phyloP scores from a whole-genome alignment of 1,139 yeast genomes.

The Tardiomyces depauwii region DNA sequence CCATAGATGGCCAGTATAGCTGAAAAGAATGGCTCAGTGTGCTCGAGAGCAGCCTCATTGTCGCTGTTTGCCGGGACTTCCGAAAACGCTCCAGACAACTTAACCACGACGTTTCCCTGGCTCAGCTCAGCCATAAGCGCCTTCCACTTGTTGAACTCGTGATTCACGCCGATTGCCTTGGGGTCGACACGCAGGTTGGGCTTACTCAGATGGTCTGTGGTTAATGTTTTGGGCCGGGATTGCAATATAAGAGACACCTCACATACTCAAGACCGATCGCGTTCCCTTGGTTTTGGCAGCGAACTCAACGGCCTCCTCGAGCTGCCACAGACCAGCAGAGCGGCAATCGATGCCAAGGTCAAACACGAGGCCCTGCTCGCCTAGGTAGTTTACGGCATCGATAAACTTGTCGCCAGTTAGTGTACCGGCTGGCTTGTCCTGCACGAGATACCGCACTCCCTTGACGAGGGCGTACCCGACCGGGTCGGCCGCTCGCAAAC shows the following conservation, averaged over 20 bases:
- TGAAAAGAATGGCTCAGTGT: not conserved
- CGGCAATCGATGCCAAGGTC: slow-evolving; percentile 34
- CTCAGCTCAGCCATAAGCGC: slow-evolving; percentile 16
- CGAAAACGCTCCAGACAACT: slow-evolving; percentile 33
- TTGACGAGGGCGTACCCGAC: slow-evolving; percentile 16
- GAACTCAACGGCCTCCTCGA: slow-evolving; percentile 24
- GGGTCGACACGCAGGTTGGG: not conserved
- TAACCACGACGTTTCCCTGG: slow-evolving; percentile 24
- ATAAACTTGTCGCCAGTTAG: slow-evolving; percentile 22
- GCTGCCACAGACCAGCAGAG: slow-evolving; percentile 31
- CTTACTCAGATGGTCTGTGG: not conserved
- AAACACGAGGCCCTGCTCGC: slow-evolving; percentile 18
- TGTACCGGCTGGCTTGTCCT: slow-evolving; percentile 29
- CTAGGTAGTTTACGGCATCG: slow-evolving; percentile 26
- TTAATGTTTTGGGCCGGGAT: no score
- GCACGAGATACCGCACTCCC: slow-evolving; percentile 33
- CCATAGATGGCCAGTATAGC: slow-evolving; percentile 22
- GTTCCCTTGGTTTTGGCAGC: slow-evolving; percentile 16
- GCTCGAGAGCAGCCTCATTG: slow-evolving; percentile 5
- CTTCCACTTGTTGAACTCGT: slow-evolving; percentile 15
- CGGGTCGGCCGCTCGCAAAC: slow-evolving; percentile 5
- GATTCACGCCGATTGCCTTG: not conserved
- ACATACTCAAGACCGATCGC: slow-evolving; percentile 20
- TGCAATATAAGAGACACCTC: no score
- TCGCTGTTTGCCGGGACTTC: slow-evolving; percentile 22